These are phyloP conservation scores for Chrysoporthe cubensis DNA, from an alignment of 2,329 filamentous ascomycete genomes.

Conservation along the genomic window DNA sequence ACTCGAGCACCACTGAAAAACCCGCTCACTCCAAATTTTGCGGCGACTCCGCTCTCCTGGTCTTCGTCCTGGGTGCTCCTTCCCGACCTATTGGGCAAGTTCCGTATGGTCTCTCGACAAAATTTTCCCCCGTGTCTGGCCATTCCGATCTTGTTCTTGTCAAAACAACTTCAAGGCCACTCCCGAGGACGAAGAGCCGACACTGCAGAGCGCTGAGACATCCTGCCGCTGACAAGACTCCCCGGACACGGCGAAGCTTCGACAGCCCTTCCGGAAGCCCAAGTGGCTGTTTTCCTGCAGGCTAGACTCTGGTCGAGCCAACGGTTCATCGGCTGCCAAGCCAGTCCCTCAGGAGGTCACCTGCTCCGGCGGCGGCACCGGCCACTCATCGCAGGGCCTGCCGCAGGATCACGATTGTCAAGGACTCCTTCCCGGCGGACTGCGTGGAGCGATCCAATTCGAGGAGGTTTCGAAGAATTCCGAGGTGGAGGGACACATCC, in stretches of 20 bases:
- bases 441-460: constrained; percentile 22
- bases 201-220: constrained; percentile 2
- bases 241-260: neutral
- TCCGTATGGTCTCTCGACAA: constrained; percentile 21
- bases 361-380: constrained; percentile 22
- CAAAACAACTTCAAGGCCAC: neutral
- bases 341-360: constrained; percentile 22
- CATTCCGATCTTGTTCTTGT: constrained; percentile 8
- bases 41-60: constrained; percentile 27
- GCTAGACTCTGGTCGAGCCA: constrained; percentile 21
- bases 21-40: constrained; percentile 27
- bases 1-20: constrained; percentile 24
- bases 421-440: constrained; percentile 16
- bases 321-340: constrained; percentile 25
- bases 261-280: constrained; percentile 10
- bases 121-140: constrained; percentile 21
- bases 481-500: constrained; percentile 19
- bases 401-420: constrained; percentile 18
- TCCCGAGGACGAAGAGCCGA: neutral
- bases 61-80: constrained; percentile 20
- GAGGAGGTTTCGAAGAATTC: constrained; percentile 12
- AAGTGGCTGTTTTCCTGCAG: constrained; percentile 13
- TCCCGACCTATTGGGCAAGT: constrained; percentile 18
- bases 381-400: constrained; percentile 14
- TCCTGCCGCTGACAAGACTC: too few species aligned